Conservation (phyloP, 768 basidiomycete genomes). For the Megacollybia marginata region DNA sequence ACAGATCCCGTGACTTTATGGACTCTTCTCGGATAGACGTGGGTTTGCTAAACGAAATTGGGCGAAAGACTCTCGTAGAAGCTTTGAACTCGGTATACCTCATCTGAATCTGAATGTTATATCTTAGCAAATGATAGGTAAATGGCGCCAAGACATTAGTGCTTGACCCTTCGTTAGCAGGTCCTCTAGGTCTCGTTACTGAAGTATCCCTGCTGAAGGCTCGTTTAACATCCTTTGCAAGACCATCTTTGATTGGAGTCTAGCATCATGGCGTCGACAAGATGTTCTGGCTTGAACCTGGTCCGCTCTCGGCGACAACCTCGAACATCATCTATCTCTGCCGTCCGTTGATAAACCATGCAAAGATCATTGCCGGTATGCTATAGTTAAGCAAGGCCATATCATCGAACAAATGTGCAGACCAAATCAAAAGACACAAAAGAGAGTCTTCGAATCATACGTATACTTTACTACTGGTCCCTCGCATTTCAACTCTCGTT, state of each 20-base stretch:
- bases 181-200: slow-evolving; percentile 90
- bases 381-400: slow-evolving; percentile 4
- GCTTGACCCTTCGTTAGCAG: slow-evolving; percentile 81
- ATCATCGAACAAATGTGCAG: slow-evolving; percentile 36
- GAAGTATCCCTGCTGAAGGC: slow-evolving; percentile 93
- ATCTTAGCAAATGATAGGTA: slow-evolving; percentile 37
- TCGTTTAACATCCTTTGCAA: slow-evolving; percentile 49
- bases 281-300: slow-evolving; percentile 98
- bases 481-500: slow-evolving; percentile 81
- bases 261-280: slow-evolving; percentile 99
- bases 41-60: slow-evolving; percentile 67
- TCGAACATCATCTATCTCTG: slow-evolving; percentile 92
- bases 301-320: slow-evolving; percentile 74
- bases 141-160: slow-evolving; percentile 95
- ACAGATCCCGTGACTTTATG: no score
- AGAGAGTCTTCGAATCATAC: slow-evolving; percentile 68
- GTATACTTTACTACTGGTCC: slow-evolving; percentile 84
- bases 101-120: background rate
- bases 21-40: slow-evolving; percentile 35
- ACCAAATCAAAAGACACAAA: slow-evolving; percentile 83
- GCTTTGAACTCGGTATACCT: slow-evolving; percentile 67
- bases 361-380: slow-evolving; percentile 89
- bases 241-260: slow-evolving; percentile 32
- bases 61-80: slow-evolving; percentile 74
- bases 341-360: slow-evolving; percentile 75